Conservation (phyloP, 2,329 filamentous ascomycete genomes). For the Venturia carpophila region DNA sequence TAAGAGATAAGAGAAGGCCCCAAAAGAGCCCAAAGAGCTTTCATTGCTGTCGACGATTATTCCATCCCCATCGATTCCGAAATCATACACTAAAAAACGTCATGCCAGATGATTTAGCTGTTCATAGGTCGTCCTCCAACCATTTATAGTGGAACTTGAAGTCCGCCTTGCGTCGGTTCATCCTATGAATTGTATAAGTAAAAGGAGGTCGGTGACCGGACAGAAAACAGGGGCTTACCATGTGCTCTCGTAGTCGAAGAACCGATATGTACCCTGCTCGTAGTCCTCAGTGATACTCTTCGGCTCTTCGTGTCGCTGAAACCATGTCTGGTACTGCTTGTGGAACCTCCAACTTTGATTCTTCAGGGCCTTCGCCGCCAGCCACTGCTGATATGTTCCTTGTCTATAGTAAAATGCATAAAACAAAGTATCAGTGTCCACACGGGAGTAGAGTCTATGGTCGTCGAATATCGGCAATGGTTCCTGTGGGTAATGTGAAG, state of each 20-base stretch:
- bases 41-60: conserved; percentile 7
- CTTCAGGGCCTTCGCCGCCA: conserved; percentile 94
- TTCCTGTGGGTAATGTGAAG: conserved; percentile 83
- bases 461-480: conserved; percentile 89
- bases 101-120: neutral
- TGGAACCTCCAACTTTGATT: conserved; percentile 98
- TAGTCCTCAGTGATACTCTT: conserved; percentile 98
- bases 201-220: conserved; percentile 7
- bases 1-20: conserved; percentile 1
- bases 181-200: conserved; percentile 53
- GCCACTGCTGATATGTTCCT: conserved; percentile 88
- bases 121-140: conserved; percentile 79
- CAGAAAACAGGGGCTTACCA: conserved; percentile 57
- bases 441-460: conserved; percentile 73
- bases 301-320: conserved; percentile 94
- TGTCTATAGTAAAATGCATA: conserved; percentile 99
- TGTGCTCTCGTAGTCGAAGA: conserved; percentile 99
- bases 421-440: conserved; percentile 94
- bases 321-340: conserved; percentile 98
- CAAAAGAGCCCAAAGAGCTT: neutral
- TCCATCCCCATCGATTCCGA: neutral
- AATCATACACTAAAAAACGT: conserved; percentile 5
- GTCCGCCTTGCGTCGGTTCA: conserved; percentile 95
- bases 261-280: conserved; percentile 96
- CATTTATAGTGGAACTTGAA: conserved; percentile 99